Conservation (phyloP, 2,329 filamentous ascomycete genomes). For the Sporothrix pseudoabietina region DNA sequence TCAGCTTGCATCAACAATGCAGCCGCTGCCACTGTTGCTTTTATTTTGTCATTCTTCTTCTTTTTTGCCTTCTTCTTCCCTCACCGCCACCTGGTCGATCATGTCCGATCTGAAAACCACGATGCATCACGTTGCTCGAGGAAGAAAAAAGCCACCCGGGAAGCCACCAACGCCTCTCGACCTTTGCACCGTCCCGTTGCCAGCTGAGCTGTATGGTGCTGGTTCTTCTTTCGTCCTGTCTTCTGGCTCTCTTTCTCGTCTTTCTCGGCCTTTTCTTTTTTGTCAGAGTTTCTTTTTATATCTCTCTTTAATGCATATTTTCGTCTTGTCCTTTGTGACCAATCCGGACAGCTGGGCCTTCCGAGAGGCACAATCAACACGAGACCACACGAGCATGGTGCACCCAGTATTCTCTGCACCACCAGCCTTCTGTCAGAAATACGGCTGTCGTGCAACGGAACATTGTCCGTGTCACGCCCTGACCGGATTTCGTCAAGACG, state of each 20-base stretch:
- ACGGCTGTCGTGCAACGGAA: slow-evolving; percentile 11
- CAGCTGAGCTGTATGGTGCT: slow-evolving; percentile 7
- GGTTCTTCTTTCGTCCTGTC: neutral
- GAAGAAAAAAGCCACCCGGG: neutral
- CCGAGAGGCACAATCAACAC: slow-evolving; percentile 5
- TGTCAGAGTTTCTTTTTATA: neutral
- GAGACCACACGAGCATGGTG: neutral
- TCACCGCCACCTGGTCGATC: slow-evolving; percentile 25
- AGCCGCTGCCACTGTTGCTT: neutral
- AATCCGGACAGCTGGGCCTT: neutral
- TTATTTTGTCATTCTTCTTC: neutral
- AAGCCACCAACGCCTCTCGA: slow-evolving; percentile 11
- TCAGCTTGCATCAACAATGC: neutral
- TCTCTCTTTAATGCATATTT: neutral
- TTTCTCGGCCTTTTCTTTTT: neutral
- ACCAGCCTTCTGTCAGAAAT: slow-evolving; percentile 8
- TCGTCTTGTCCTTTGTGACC: slow-evolving; percentile 9
- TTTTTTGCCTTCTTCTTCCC: neutral
- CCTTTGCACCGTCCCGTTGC: neutral
- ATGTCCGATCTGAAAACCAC: slow-evolving; percentile 2
- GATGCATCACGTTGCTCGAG: neutral
- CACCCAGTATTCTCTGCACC: neutral
- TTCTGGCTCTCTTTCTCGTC: neutral
- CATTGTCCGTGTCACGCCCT: neutral
- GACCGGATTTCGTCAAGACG: slow-evolving; percentile 13